phyloP scores from a whole-genome alignment of 495 filamentous ascomycete genomes.

The Margaritispora aquatica region DNA sequence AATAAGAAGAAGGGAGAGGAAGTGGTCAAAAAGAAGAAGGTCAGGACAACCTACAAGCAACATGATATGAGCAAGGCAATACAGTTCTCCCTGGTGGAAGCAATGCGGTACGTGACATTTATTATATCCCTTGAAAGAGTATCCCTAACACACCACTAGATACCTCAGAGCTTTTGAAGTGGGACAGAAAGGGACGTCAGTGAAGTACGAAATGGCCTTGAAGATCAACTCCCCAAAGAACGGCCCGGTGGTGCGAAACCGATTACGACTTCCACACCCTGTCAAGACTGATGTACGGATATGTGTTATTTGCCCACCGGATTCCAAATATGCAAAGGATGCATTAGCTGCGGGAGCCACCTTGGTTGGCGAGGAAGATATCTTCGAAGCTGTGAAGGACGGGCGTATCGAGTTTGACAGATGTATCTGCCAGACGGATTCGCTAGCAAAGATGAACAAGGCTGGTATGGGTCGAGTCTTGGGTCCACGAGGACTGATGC shows the following conservation, averaged over 20 bases:
- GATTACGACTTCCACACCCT: conserved; percentile 81
- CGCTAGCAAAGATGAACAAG: conserved; percentile 64
- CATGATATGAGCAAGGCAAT: conserved; percentile 54
- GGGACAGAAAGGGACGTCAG: conserved; percentile 58
- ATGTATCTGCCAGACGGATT: conserved; percentile 79
- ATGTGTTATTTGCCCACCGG: conserved; percentile 80
- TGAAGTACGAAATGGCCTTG: conserved; percentile 86
- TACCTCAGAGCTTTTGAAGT: conserved; percentile 92
- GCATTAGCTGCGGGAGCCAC: conserved; percentile 71
- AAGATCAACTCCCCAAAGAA: conserved; percentile 74
- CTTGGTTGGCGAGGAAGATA: conserved; percentile 74
- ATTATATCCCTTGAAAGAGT: background rate
- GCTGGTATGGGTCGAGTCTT: conserved; percentile 72
- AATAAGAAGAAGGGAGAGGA: conserved; percentile 44
- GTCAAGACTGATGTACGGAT: conserved; percentile 81
- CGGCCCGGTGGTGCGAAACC: conserved; percentile 77
- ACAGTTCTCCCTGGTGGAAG: conserved; percentile 79
- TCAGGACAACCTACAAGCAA: conserved; percentile 53
- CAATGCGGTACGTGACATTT: conserved; percentile 66
- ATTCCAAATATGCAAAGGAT: conserved; percentile 58
- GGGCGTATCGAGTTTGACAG: conserved; percentile 80
- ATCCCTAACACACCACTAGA: conserved; percentile 34
- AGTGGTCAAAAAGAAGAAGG: conserved; percentile 60
- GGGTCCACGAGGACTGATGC: conserved; percentile 89
- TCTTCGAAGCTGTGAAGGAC: conserved; percentile 74